These are phyloP conservation scores for Dipodascopsis tothii DNA, from an alignment of 805 yeast genomes.

Conservation along the genomic window DNA sequence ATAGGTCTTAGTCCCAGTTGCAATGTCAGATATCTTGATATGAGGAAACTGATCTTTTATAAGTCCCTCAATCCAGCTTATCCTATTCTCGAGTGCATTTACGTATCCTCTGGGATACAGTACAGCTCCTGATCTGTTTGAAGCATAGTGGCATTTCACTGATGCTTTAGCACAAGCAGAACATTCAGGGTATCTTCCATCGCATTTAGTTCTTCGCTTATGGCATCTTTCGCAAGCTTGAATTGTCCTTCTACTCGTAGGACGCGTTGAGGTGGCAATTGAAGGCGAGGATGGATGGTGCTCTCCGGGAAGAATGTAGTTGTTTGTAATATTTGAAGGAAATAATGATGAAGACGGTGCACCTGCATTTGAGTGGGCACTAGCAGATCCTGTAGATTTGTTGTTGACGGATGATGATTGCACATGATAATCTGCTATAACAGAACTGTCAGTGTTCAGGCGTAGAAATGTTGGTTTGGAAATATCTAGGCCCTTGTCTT, in stretches of 20 bases:
- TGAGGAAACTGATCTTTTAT: conserved; percentile 10
- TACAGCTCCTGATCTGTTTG: conserved; percentile 13
- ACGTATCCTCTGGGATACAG: conserved; percentile 15
- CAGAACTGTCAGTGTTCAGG: too few species aligned
- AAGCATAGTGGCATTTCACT: conserved; percentile 15
- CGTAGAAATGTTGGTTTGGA: too few species aligned
- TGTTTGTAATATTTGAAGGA: not conserved
- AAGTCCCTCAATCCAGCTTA: conserved; percentile 13
- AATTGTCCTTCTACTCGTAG: conserved; percentile 9
- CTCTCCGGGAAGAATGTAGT: too few species aligned
- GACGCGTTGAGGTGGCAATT: too few species aligned
- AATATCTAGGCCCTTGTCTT: too few species aligned
- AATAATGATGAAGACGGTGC: not conserved
- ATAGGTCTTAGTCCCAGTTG: conserved; percentile 7
- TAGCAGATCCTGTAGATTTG: conserved; percentile 11
- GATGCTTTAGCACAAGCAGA: conserved; percentile 15
- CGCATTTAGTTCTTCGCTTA: conserved; percentile 21
- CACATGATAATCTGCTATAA: not conserved
- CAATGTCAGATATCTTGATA: conserved; percentile 7
- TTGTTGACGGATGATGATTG: conserved; percentile 4
- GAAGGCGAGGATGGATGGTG: too few species aligned
- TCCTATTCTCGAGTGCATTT: conserved; percentile 13
- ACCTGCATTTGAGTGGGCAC: conserved; percentile 1
- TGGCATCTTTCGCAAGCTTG: conserved; percentile 21
- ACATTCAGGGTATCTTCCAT: conserved; percentile 20